phyloP scores from a whole-genome alignment of 768 basidiomycete genomes.

The Boletus speciosus region DNA sequence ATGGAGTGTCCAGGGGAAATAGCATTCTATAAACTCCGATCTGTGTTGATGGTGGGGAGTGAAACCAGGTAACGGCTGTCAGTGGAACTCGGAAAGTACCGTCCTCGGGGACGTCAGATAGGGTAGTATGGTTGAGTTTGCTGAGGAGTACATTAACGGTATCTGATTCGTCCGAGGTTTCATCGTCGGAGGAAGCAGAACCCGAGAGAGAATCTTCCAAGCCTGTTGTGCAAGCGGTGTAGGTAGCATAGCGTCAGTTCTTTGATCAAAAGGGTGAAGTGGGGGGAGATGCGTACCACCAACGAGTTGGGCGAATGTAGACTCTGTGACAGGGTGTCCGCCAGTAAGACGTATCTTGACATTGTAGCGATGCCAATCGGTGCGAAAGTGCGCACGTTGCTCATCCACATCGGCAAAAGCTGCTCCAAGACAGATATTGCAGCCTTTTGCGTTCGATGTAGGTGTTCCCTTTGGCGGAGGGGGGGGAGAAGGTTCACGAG shows the following conservation, averaged over 20 bases:
- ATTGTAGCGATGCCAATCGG: conserved; percentile 99
- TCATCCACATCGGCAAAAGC: conserved; percentile 73
- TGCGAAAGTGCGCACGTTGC: conserved; percentile 83
- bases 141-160: conserved; percentile 65
- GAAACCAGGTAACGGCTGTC: conserved; percentile 87
- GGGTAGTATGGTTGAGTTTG: conserved; percentile 48
- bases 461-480: conserved; percentile 31
- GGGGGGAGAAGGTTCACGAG: conserved; percentile 31
- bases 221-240: conserved; percentile 34
- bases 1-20: conserved; percentile 49
- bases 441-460: conserved; percentile 45
- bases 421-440: conserved; percentile 69
- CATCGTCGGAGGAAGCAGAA: conserved; percentile 69
- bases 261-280: not conserved
- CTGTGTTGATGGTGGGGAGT: conserved; percentile 82
- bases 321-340: conserved; percentile 59
- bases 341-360: conserved; percentile 77
- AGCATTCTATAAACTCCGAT: conserved; percentile 82
- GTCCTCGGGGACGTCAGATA: conserved; percentile 47
- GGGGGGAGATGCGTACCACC: conserved; percentile 54
- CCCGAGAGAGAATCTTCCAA: conserved; percentile 90
- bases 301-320: conserved; percentile 71
- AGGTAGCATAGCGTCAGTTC: not conserved
- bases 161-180: conserved; percentile 57
- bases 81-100: conserved; percentile 40